Evolutionary conservation across 495 filamentous ascomycete species (phyloP), one percentile per base, ranked within the genome.

Genomic region (Penicillium ucsense): DNA sequence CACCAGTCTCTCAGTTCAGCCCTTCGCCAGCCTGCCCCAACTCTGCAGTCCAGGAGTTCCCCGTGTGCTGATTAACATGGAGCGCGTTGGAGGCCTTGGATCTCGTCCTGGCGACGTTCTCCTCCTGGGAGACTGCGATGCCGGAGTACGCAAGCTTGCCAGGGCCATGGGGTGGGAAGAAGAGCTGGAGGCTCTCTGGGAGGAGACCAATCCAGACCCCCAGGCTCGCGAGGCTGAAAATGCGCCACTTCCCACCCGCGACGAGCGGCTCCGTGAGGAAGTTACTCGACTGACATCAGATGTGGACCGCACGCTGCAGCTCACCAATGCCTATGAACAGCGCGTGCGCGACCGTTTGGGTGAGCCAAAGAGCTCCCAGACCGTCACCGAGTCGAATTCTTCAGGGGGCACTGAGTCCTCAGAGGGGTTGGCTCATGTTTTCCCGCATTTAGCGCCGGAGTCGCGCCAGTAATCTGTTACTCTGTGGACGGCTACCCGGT

Each of bases 1-100:
- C 3, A 95, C 91, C 5, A 95, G 89, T 60, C 64, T 98, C 47
- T 76, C 73, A 6, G 92, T 98, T 20, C 84, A 89, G 46, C 94
- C 92, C 0, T 96, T 98, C 67, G 89, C 92, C 11, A 78, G 77
- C 43, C 67, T 97, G 43, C 91, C 92, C 1, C 56, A 65, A 1
- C 66, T 83, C 43, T 81, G 78, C n/a, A 51, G 55, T 6, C 74
- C 83, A 1, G 68, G 67, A 3, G 73, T 75, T 5, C 92, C 88
- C 6, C 79, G 92, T 36, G 68, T 96, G 12, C 74, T 98, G 8
- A 85, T 98, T 57, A 98, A 98, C 59, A 72, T 83, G 66, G 84
- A 96, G 64, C 69, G 66, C n/a, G 92, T 94, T 0, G 91, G 92
- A 0, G 78, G 78, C 4, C 53, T 98, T 41, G 92, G 92, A 3